Evolutionary conservation across 225 moss, liverwort and hornwort species (phyloP).

Genomic region (Lunularia cruciata): DNA sequence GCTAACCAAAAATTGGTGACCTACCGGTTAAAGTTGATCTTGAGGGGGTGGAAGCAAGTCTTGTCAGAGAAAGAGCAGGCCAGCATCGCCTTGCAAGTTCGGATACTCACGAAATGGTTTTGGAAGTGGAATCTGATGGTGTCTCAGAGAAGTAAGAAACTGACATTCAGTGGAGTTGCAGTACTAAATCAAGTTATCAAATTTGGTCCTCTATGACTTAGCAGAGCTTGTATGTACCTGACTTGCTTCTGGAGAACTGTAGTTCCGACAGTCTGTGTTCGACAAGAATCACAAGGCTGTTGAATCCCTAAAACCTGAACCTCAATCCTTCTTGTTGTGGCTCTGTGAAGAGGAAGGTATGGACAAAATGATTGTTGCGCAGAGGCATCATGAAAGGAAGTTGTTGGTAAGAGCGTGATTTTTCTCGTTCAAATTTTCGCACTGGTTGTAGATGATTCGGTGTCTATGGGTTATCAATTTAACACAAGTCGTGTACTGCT

Average conservation of each 20-base stretch:
- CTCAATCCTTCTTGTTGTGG: neutral
- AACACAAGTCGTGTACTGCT: too few species aligned
- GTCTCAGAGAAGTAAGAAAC: slow-evolving; percentile 45
- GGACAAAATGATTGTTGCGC: slow-evolving; percentile 31
- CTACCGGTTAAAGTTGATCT: slow-evolving; percentile 8
- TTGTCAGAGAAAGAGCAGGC: neutral
- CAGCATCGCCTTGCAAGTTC: slow-evolving; percentile 11
- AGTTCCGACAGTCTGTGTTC: too few species aligned
- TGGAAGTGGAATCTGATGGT: slow-evolving; percentile 41
- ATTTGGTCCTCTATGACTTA: too few species aligned
- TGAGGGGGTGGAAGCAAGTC: slow-evolving; percentile 28
- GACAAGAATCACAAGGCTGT: too few species aligned
- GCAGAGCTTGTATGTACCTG: too few species aligned
- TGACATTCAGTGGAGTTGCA: too few species aligned
- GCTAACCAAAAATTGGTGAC: slow-evolving; percentile 27
- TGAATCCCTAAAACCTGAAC: too few species aligned
- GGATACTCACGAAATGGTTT: slow-evolving; percentile 39
- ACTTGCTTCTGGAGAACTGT: too few species aligned
- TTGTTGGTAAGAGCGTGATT: slow-evolving; percentile 37
- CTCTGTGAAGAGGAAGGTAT: slow-evolving; percentile 22
- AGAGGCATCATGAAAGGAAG: slow-evolving; percentile 41
- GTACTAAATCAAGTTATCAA: too few species aligned
- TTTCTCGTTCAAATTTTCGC: neutral
- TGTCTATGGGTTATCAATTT: too few species aligned
- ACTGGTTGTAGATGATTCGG: neutral